phyloP scores from a whole-genome alignment of 805 yeast species.

The Pichia nakasei region DNA sequence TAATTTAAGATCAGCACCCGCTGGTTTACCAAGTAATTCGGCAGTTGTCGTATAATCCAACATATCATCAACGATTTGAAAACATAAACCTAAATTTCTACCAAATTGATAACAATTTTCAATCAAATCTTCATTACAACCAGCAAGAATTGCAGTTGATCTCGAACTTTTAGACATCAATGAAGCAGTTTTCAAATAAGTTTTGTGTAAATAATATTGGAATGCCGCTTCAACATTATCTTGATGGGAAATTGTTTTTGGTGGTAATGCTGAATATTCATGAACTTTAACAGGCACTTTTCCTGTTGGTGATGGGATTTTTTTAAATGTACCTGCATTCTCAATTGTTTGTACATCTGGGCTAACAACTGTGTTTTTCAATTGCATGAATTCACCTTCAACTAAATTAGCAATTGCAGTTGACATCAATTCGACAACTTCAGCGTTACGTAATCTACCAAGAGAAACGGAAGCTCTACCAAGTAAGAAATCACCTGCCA shows the following conservation, averaged over 20 bases:
- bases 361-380: slow-evolving; percentile 79
- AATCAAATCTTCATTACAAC: slow-evolving; percentile 64
- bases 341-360: slow-evolving; percentile 35
- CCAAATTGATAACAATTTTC: slow-evolving; percentile 90
- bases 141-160: slow-evolving; percentile 87
- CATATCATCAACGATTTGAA: slow-evolving; percentile 94
- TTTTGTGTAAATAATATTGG: slow-evolving; percentile 90
- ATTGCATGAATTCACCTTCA: slow-evolving; percentile 98
- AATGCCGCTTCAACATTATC: slow-evolving; percentile 80
- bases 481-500: slow-evolving; percentile 91
- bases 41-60: slow-evolving; percentile 89
- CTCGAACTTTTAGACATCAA: slow-evolving; percentile 89
- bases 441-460: slow-evolving; percentile 90
- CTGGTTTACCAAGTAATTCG: slow-evolving; percentile 82
- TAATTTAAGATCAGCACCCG: slow-evolving; percentile 87
- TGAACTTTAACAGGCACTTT: slow-evolving; percentile 51
- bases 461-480: slow-evolving; percentile 96
- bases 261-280: slow-evolving; percentile 40
- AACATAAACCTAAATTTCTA: slow-evolving; percentile 85
- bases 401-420: slow-evolving; percentile 95
- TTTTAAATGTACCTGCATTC: slow-evolving; percentile 36
- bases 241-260: slow-evolving; percentile 38
- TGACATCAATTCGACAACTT: slow-evolving; percentile 90
- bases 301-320: slow-evolving; percentile 51
- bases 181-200: slow-evolving; percentile 91